Conservation (phyloP, 768 basidiomycete species). For the Ephemerocybe angulata region DNA sequence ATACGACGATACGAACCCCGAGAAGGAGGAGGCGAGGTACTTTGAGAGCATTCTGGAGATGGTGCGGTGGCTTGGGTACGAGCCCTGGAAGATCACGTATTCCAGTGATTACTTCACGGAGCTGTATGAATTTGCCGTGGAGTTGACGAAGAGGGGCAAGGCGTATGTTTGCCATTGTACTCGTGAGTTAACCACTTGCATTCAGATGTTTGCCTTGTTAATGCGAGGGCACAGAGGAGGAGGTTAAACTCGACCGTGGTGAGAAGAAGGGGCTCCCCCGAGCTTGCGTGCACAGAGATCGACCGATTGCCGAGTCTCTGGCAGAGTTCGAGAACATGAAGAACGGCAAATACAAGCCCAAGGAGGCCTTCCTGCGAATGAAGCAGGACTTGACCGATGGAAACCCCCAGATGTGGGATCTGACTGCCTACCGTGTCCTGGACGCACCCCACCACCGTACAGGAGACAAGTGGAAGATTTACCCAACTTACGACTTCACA, state of each 20-base stretch:
- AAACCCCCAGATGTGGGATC: constrained; percentile 99
- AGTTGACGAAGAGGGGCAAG: constrained; percentile 85
- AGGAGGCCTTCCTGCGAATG: constrained; percentile 93
- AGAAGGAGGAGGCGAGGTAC: constrained; percentile 93
- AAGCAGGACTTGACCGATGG: constrained; percentile 91
- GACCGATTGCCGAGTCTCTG: constrained; percentile 85
- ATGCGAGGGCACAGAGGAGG: constrained; percentile 61
- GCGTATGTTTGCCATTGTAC: constrained; percentile 97
- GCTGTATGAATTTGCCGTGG: constrained; percentile 81
- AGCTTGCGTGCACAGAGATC: constrained; percentile 81
- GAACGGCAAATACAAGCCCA: constrained; percentile 83
- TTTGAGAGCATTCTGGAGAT: constrained; percentile 96
- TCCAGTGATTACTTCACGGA: constrained; percentile 95
- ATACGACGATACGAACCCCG: constrained; percentile 98
- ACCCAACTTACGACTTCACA: constrained; percentile 98
- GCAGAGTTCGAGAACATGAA: constrained; percentile 90
- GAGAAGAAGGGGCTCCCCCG: constrained; percentile 76
- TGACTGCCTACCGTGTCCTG: constrained; percentile 93
- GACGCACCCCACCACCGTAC: constrained; percentile 92
- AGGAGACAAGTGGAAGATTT: constrained; percentile 90
- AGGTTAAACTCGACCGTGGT: constrained; percentile 86
- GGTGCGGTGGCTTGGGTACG: constrained; percentile 94
- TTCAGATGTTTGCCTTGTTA: constrained; percentile 1
- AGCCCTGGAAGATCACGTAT: constrained; percentile 99
- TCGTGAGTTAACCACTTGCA: constrained; percentile 51